Evolutionary conservation across 2,329 filamentous ascomycete species (phyloP).

Genomic region (Xenoacremonium recifei): DNA sequence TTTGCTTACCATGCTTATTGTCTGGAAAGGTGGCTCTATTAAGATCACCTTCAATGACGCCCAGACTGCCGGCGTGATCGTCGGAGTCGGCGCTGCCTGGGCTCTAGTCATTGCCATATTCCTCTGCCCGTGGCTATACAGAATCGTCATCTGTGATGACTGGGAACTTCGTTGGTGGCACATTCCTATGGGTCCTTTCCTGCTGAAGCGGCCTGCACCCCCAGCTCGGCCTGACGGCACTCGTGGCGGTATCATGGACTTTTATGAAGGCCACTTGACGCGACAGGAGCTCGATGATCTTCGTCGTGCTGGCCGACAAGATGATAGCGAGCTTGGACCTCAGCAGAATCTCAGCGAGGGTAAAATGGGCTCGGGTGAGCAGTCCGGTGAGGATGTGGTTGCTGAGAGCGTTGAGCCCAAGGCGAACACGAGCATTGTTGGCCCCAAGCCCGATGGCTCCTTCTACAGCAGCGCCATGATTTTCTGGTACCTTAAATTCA

Average conservation of each 20-base stretch:
- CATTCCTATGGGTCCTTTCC: slow-evolving; percentile 51
- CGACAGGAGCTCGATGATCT: slow-evolving; percentile 47
- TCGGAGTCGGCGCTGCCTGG: slow-evolving; percentile 52
- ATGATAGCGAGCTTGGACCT: slow-evolving; percentile 20
- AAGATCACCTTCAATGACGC: slow-evolving; percentile 35
- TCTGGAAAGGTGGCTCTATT: slow-evolving; percentile 52
- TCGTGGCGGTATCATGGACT: slow-evolving; percentile 52
- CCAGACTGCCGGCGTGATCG: slow-evolving; percentile 51
- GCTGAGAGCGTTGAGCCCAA: slow-evolving; percentile 12
- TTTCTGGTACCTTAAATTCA: slow-evolving; percentile 24
- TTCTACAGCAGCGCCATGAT: slow-evolving; percentile 12
- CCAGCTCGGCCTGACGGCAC: slow-evolving; percentile 65
- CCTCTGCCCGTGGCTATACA: slow-evolving; percentile 59
- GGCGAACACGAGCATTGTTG: slow-evolving; percentile 16
- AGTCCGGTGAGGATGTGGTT: background rate
- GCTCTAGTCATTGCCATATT: slow-evolving; percentile 48
- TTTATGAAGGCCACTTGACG: slow-evolving; percentile 56
- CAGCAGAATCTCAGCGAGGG: slow-evolving; percentile 17
- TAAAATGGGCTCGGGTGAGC: slow-evolving; percentile 19
- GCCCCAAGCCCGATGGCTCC: slow-evolving; percentile 16
- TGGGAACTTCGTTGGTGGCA: slow-evolving; percentile 58
- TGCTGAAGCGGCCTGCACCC: slow-evolving; percentile 43
- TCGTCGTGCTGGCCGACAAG: slow-evolving; percentile 30
- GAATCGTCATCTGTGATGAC: slow-evolving; percentile 58
- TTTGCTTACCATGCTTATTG: slow-evolving; percentile 59